Percentiles rank a stretch among this genome's conserved stretches.
These are phyloP conservation scores for Plantago major DNA, from an alignment of 257 asterid species.

Conservation along the genomic window DNA sequence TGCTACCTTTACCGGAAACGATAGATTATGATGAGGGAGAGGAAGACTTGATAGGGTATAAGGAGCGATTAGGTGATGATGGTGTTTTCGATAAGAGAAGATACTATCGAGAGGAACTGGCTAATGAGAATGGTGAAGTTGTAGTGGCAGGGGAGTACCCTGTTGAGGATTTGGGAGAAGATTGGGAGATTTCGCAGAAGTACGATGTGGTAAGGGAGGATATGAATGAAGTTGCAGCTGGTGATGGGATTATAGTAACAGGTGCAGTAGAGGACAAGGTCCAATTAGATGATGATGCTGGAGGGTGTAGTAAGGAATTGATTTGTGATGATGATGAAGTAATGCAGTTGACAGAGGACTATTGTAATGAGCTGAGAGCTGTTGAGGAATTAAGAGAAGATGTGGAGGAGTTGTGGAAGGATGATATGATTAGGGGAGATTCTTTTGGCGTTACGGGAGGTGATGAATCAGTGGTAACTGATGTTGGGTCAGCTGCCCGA, in stretches of 20 bases:
- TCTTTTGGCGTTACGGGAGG: neutral
- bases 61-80: slow-evolving; percentile 13
- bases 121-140: neutral
- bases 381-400: neutral
- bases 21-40: slow-evolving; percentile 22
- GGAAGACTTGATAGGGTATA: slow-evolving; percentile 4
- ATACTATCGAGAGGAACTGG: slow-evolving; percentile 12
- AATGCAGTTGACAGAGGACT: too few relatives aligned
- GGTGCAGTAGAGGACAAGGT: neutral
- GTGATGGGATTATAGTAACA: neutral
- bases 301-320: neutral
- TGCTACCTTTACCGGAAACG: slow-evolving; percentile 31
- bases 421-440: neutral
- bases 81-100: neutral
- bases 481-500: slow-evolving; percentile 1
- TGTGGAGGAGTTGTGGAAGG: neutral
- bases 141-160: neutral
- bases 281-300: neutral
- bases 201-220: too few relatives aligned
- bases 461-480: neutral
- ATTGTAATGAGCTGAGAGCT: neutral
- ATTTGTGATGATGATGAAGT: slow-evolving; percentile 1
- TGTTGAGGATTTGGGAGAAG: neutral
- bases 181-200: neutral
- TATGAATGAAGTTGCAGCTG: neutral